Percentiles rank a stretch among this genome's conserved stretches.
Evolutionary conservation across 768 basidiomycete species (phyloP).

Genomic region (Boletus huronensis): DNA sequence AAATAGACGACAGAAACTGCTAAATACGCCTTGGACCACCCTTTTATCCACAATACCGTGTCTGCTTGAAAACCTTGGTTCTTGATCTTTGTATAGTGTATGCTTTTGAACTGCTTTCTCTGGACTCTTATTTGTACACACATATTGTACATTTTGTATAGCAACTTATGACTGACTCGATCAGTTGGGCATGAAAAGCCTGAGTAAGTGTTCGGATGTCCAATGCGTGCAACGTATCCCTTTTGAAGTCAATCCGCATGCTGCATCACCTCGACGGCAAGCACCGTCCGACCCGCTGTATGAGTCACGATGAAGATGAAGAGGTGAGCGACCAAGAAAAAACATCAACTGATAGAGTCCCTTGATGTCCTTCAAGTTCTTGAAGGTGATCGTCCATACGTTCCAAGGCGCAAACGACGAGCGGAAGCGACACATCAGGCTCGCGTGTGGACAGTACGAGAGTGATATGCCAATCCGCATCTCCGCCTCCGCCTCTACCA

Average conservation of each 20-base stretch:
- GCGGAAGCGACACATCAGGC: constrained; percentile 46
- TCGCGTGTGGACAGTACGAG: constrained; percentile 53
- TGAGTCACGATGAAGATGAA: neutral
- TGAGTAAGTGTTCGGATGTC: no score
- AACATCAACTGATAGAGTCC: constrained; percentile 37
- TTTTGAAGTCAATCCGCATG: constrained; percentile 23
- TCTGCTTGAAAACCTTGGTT: neutral
- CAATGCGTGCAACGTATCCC: constrained; percentile 3
- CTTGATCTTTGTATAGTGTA: neutral
- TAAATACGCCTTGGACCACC: no score
- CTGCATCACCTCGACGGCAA: constrained; percentile 8
- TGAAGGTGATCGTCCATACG: neutral
- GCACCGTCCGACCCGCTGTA: constrained; percentile 13
- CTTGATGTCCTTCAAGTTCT: neutral
- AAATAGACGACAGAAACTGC: no score
- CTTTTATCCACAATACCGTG: no score
- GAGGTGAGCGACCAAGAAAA: constrained; percentile 26
- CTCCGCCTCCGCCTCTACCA: neutral
- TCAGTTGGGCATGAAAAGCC: no score
- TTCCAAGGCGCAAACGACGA: constrained; percentile 23
- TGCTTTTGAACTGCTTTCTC: neutral
- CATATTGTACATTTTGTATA: neutral
- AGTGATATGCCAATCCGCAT: constrained; percentile 36
- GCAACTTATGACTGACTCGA: no score
- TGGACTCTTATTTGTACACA: neutral